These are phyloP conservation scores for Kodamaea fukazawae DNA, from an alignment of 805 yeast species.

Conservation along the genomic window DNA sequence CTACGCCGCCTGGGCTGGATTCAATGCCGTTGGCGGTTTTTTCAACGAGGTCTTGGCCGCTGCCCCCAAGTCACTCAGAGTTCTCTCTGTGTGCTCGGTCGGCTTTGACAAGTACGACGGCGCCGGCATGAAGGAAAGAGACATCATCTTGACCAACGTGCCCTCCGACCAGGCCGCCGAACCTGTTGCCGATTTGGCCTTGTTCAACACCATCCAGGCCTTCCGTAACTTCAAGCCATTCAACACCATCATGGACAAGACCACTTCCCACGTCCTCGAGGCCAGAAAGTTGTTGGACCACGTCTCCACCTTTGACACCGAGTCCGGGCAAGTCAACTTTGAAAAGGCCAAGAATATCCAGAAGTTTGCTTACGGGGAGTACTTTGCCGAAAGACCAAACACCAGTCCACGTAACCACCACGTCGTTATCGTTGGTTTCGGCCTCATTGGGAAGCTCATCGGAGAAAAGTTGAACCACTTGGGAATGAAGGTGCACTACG, in stretches of 20 bases:
- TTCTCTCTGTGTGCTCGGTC: constrained; percentile 54
- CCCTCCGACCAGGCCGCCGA: constrained; percentile 54
- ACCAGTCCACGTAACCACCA: constrained; percentile 55
- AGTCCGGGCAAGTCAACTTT: constrained; percentile 32
- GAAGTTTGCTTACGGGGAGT: constrained; percentile 41
- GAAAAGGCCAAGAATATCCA: constrained; percentile 3
- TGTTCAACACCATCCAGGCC: constrained; percentile 54
- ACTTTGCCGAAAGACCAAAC: constrained; percentile 43
- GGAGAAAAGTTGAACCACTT: constrained; percentile 55
- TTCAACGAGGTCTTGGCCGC: constrained; percentile 39
- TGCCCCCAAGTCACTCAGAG: constrained; percentile 46
- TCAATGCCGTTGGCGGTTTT: constrained; percentile 51
- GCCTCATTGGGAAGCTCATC: constrained; percentile 66
- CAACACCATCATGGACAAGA: constrained; percentile 15
- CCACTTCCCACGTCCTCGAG: constrained; percentile 35
- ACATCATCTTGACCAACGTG: constrained; percentile 59
- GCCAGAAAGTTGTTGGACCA: constrained; percentile 39
- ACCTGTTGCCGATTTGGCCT: constrained; percentile 72
- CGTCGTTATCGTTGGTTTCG: constrained; percentile 71
- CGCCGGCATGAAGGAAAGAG: constrained; percentile 34
- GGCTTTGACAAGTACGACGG: constrained; percentile 55
- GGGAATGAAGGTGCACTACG: constrained; percentile 64
- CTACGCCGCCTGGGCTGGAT: constrained; percentile 61
- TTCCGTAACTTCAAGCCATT: constrained; percentile 52
- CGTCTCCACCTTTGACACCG: constrained; percentile 32